phyloP scores from a whole-genome alignment of 176 grass and related monocot species.

The Urochloa ruziziensis region DNA sequence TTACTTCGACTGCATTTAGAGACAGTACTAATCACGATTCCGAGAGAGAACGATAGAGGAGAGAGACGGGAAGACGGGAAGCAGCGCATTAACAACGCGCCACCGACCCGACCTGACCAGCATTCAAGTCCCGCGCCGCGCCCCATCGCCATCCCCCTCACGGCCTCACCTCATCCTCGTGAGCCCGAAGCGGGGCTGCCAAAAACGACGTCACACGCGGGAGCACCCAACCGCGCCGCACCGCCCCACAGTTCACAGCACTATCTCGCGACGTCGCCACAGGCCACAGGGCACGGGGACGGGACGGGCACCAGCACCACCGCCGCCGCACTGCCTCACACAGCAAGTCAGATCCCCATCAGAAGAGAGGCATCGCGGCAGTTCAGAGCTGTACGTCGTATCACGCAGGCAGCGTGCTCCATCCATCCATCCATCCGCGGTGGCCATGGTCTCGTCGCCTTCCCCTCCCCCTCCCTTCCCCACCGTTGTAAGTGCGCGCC shows the following conservation, averaged over 20 bases:
- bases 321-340: too few relatives aligned
- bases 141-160: background rate
- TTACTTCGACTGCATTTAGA: background rate
- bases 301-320: background rate
- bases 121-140: slow-evolving; percentile 44
- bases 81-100: slow-evolving; percentile 32
- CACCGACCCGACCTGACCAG: slow-evolving; percentile 36
- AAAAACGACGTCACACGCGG: slow-evolving; percentile 24
- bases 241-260: background rate
- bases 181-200: slow-evolving; percentile 34
- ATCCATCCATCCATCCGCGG: slow-evolving; percentile 14
- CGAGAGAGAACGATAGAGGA: background rate
- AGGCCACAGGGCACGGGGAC: slow-evolving; percentile 17
- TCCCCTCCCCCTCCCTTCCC: slow-evolving; percentile 37
- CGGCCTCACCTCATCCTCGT: slow-evolving; percentile 25
- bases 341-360: slow-evolving; percentile 5
- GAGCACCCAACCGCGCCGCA: background rate
- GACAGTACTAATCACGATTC: background rate
- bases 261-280: slow-evolving; percentile 32
- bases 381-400: background rate
- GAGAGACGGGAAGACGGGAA: background rate
- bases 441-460: slow-evolving; percentile 51
- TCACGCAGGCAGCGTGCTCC: background rate
- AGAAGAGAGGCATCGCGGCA: background rate
- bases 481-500: slow-evolving; percentile 42